Conservation (phyloP, 495 filamentous ascomycete genomes). For the Hypomontagnella monticulosa region DNA sequence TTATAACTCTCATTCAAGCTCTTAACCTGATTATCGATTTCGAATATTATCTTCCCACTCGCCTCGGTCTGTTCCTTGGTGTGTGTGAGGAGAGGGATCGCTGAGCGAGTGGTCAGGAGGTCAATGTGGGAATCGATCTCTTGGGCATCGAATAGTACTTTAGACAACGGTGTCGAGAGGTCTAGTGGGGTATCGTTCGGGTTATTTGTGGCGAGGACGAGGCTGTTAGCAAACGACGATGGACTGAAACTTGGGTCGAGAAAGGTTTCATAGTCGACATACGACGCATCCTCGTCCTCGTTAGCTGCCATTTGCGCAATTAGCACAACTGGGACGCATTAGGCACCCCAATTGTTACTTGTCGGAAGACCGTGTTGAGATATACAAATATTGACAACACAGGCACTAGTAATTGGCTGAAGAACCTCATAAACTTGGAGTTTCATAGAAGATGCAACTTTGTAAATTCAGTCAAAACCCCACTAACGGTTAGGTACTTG, state of each 20-base stretch:
- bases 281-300: constrained; percentile 71
- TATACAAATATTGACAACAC: background rate
- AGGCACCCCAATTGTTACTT: constrained; percentile 14
- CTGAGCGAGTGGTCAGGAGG: constrained; percentile 82
- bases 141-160: constrained; percentile 95
- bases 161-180: constrained; percentile 90
- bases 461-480: too few species aligned
- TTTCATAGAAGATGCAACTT: too few species aligned
- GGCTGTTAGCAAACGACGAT: constrained; percentile 81
- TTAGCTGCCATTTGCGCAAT: constrained; percentile 38
- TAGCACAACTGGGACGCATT: constrained; percentile 11
- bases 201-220: constrained; percentile 92
- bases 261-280: constrained; percentile 97
- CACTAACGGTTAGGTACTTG: too few species aligned
- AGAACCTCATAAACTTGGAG: too few species aligned
- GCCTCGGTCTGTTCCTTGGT: constrained; percentile 76
- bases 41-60: constrained; percentile 70
- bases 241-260: constrained; percentile 84
- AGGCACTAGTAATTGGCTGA: too few species aligned
- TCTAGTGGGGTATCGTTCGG: constrained; percentile 88
- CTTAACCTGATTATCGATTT: constrained; percentile 78
- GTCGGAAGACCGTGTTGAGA: background rate
- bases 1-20: constrained; percentile 84
- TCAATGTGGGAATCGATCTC: constrained; percentile 97
- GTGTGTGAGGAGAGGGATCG: constrained; percentile 82